A percentile compares a stretch with the other conserved stretches of the same genome.
These are phyloP conservation scores for Lactarius pseudohatsudake DNA, from an alignment of 768 basidiomycete genomes.

Conservation along the genomic window DNA sequence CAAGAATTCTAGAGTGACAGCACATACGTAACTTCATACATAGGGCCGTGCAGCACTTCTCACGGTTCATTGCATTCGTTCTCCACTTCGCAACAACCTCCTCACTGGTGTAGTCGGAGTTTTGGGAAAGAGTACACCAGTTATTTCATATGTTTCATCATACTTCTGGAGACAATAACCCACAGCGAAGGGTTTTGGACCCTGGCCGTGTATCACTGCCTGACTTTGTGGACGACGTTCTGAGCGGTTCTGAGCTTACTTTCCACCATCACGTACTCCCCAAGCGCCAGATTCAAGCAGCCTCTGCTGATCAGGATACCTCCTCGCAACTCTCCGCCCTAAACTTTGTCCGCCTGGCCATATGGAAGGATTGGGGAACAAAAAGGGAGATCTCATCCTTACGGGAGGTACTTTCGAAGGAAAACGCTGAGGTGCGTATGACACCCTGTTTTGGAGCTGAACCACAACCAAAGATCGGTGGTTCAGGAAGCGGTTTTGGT, in stretches of 20 bases:
- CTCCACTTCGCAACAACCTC: neutral
- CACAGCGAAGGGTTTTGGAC: neutral
- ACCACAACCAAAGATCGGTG: neutral
- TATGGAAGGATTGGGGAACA: neutral
- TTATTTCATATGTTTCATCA: neutral
- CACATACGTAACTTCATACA: neutral
- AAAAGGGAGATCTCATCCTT: neutral
- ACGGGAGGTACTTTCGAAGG: neutral
- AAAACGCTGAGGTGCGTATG: neutral
- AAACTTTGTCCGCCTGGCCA: neutral
- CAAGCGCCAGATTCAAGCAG: neutral
- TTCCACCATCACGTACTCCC: conserved; percentile 6
- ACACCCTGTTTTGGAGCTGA: neutral
- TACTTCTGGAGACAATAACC: neutral
- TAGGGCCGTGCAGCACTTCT: neutral
- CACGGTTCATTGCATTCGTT: neutral
- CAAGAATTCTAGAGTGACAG: neutral
- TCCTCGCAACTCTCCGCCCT: neutral
- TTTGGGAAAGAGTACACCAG: neutral
- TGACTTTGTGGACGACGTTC: neutral
- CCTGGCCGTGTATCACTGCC: neutral
- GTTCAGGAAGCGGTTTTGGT: neutral
- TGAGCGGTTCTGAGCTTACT: neutral
- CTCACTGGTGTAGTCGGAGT: neutral
- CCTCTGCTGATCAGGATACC: neutral